These are phyloP conservation scores for Boletus rubescentipes DNA, from an alignment of 768 basidiomycete genomes.

Conservation along the genomic window DNA sequence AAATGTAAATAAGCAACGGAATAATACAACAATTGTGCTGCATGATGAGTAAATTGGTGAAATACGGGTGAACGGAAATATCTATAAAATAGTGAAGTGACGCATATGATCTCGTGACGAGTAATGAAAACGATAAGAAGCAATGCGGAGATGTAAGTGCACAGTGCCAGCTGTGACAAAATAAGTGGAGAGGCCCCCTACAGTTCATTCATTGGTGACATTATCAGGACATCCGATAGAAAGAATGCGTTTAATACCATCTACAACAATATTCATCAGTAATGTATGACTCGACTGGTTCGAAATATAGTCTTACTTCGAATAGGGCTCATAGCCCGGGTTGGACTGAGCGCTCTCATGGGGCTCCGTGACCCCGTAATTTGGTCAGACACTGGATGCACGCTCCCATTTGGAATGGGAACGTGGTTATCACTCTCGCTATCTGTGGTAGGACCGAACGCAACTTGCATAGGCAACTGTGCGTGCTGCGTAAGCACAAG, in stretches of 20 bases:
- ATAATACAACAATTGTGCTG: not conserved
- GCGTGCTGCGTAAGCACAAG: slow-evolving; percentile 2
- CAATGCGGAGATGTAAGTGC: not conserved
- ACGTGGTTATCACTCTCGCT: not conserved
- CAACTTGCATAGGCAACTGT: slow-evolving; percentile 2
- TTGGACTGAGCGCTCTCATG: slow-evolving; percentile 31
- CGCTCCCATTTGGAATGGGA: not conserved
- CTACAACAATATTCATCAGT: slow-evolving; percentile 16
- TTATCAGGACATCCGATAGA: slow-evolving; percentile 17
- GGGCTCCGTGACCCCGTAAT: slow-evolving; percentile 13
- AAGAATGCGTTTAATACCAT: slow-evolving; percentile 30
- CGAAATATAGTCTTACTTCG: slow-evolving; percentile 13
- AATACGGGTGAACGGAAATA: not conserved
- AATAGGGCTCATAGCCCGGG: slow-evolving; percentile 30
- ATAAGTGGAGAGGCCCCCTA: not conserved
- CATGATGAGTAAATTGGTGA: not conserved
- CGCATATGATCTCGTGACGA: not conserved
- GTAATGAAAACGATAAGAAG: not conserved
- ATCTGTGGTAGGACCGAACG: not conserved
- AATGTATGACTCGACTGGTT: not conserved
- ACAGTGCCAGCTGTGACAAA: not conserved
- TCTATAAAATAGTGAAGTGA: not conserved
- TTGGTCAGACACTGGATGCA: not conserved
- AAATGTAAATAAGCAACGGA: not conserved
- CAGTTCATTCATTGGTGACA: slow-evolving; percentile 9